phyloP scores from a whole-genome alignment of 2,329 filamentous ascomycete species.

The Calonectria fujianensis region DNA sequence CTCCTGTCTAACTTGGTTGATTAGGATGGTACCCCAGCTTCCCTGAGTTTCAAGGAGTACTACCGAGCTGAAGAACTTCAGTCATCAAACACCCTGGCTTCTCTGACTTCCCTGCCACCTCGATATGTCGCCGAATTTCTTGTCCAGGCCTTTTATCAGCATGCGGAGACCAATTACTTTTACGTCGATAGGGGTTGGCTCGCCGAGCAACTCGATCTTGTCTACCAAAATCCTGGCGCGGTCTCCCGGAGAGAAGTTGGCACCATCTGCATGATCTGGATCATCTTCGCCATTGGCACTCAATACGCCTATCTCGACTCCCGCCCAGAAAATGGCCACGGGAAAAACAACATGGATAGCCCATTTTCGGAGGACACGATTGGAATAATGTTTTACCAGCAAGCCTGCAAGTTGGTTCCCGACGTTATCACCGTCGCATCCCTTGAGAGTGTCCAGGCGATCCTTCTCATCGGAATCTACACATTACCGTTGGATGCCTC shows the following conservation, averaged over 20 bases:
- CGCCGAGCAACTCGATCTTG: constrained; percentile 61
- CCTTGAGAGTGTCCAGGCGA: constrained; percentile 75
- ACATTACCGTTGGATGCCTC: constrained; percentile 73
- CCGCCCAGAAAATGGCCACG: constrained; percentile 48
- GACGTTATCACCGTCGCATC: constrained; percentile 75
- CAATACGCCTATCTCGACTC: constrained; percentile 70
- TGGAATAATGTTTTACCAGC: constrained; percentile 74
- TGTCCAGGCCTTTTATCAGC: constrained; percentile 67
- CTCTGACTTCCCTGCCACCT: constrained; percentile 65
- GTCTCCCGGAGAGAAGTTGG: constrained; percentile 64
- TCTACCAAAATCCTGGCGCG: constrained; percentile 63
- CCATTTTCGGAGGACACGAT: constrained; percentile 70
- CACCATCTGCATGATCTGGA: constrained; percentile 66
- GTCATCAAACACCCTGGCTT: constrained; percentile 62
- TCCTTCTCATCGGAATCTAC: constrained; percentile 73
- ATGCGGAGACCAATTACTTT: constrained; percentile 70
- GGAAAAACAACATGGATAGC: constrained; percentile 48
- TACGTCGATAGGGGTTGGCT: constrained; percentile 68
- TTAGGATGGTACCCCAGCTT: constrained; percentile 54
- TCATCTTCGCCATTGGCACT: constrained; percentile 69
- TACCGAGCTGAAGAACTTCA: constrained; percentile 68
- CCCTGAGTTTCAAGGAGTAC: constrained; percentile 62
- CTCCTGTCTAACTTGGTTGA: constrained; percentile 26
- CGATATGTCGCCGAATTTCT: constrained; percentile 68
- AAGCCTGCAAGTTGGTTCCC: constrained; percentile 71